Evolutionary conservation across 768 basidiomycete species (phyloP).

Genomic region (Leccinum barrowsii): DNA sequence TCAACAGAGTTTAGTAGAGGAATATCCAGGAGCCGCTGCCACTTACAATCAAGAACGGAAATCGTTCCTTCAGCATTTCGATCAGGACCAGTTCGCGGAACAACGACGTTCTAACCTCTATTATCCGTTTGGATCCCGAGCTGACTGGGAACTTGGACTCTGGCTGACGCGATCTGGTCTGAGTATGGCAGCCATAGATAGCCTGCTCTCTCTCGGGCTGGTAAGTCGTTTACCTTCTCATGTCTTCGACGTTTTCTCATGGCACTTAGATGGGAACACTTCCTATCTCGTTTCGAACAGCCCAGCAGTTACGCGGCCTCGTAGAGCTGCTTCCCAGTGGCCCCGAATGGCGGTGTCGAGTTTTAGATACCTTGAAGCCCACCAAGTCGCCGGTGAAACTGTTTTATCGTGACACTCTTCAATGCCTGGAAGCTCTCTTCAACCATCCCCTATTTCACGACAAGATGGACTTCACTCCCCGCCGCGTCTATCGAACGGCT

Average conservation of each 20-base stretch:
- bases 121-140: neutral
- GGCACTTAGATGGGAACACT: too few relatives aligned
- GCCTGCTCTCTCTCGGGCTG: neutral
- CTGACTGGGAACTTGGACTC: neutral
- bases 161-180: neutral
- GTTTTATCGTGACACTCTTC: neutral
- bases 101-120: neutral
- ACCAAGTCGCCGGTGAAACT: too few relatives aligned
- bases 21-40: too few relatives aligned
- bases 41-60: too few relatives aligned
- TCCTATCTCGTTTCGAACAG: too few relatives aligned
- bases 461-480: neutral
- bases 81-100: neutral
- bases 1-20: too few relatives aligned
- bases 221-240: neutral
- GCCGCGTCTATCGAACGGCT: neutral
- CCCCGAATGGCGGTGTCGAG: too few relatives aligned
- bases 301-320: too few relatives aligned
- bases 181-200: neutral
- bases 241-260: too few relatives aligned
- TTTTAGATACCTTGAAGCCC: too few relatives aligned
- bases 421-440: neutral
- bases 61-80: too few relatives aligned
- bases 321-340: too few relatives aligned
- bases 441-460: neutral